Evolutionary conservation across 208 protist species (phyloP), one percentile per base, ranked within the genome.

Genomic region (Acanthamoeba triangularis): DNA sequence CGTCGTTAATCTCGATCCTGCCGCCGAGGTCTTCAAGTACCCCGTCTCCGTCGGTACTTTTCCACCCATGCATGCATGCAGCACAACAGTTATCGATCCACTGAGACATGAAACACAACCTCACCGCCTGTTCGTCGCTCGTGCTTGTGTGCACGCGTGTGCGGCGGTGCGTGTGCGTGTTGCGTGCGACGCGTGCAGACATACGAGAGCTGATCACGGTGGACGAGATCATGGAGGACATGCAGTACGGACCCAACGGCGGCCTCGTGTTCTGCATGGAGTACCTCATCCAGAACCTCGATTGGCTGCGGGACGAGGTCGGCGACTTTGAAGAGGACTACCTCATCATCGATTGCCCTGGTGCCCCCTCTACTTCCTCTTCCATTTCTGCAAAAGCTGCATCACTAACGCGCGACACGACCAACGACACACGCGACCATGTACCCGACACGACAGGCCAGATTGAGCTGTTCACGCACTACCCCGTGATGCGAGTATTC

Each of bases 1-100:
- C 7, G 76, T 99, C 88, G 96, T 99, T 16, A 99, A 99, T 97
- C 96, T 99, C 1, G 99, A 99, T 96, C 99, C 99, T 0, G 99
- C 99, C 13, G 99, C 99, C 97, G 99, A 99, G 85, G 95, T 97
- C 76, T 91, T 99, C 30, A 98, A 96, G 2, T 98, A 97, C 78
- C 56, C 94, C 44, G 44, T 90, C 41, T 33, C 87, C 88, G 95
- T 49, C 41, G 37, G 90, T 95, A 33, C 96, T 98, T 33, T 94
- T 59, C 8, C 49, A 94, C 18, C 96, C 98, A 13, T 92, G 97
- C 63, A 44, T 98, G 6, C 97, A 95, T 52, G 13, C 87, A 69
- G 25, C 72, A 20, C 28, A 74, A 28, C 3, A 65, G 74, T 3
- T 33, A 20, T 95, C 52, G 44, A 28, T 95, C 16, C 52, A 25